Evolutionary conservation across 768 basidiomycete genomes (phyloP), one percentile per base, ranked within the genome.

Genomic region (Leccinellum luteum): DNA sequence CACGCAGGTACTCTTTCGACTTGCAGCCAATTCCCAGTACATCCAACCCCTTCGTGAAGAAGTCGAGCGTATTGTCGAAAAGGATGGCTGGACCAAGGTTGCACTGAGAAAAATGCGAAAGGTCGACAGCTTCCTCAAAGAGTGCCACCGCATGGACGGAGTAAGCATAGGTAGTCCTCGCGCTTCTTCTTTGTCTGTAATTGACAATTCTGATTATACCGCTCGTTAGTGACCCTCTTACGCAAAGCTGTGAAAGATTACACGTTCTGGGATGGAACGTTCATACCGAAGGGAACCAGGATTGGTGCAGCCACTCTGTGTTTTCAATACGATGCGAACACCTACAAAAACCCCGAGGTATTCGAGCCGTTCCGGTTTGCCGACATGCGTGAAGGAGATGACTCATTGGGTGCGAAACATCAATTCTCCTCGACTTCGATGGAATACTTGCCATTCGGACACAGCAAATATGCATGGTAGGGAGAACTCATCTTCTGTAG

Each of bases 91-190:
- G 60, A 28, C 54, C 0, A 57, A 57, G 13, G n/a, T 0, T 10
- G 30, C 49, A n/a, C 9, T 59, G n/a, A 6, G n/a, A 17, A 57
- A 57, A 21, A 59, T 59, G 58, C 28, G 32, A 9, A 59, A 56
- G 14, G 9, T 56, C 5, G 58, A 59, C 5, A 57, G 55, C 55
- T 57, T 59, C 44, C 28, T 61, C 7, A 61, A 12, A 30, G 60
- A 62, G 6, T 61, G 54, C 10, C 54, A 56, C 9, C 60, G 60
- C 23, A 17, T 62, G 4, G 51, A 58, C 30, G 51, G 60, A 27
- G 7, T 58, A 4, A 10, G 10, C 12, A 10, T 28, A 10, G 10
- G 57, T 57, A 23, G 3, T n/a, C 35, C 9, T 23, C 30, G 4
- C 32, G 2, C 31, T 34, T 14, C 7, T 32, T 51, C 3, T n/a